Evolutionary conservation across 352 stramenopile genomes (phyloP).

Genomic region (Elongisporangium prolatum): DNA sequence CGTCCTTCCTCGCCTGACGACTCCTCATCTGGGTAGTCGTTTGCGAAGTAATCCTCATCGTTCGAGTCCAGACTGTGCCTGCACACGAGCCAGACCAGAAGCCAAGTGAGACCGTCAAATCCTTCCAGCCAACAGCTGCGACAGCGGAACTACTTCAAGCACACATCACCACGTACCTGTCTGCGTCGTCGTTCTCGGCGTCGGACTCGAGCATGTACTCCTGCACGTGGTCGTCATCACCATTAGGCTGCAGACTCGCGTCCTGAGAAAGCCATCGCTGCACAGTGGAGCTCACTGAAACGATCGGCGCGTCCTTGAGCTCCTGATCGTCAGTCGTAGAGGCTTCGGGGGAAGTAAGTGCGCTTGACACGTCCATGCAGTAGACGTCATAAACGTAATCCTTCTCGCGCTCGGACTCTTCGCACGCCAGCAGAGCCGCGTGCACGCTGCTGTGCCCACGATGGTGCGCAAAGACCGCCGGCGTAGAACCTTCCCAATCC

Average conservation of each 20-base stretch:
- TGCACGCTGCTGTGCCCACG: conserved; percentile 54
- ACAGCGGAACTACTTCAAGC: conserved; percentile 29
- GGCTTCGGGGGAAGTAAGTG: conserved; percentile 1
- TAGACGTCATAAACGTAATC: conserved; percentile 86
- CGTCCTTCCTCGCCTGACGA: conserved; percentile 35
- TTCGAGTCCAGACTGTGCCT: conserved; percentile 82
- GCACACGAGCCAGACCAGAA: conserved; percentile 14
- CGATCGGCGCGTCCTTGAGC: conserved; percentile 29
- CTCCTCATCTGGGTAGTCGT: conserved; percentile 85
- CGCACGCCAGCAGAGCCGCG: conserved; percentile 60
- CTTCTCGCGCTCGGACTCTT: conserved; percentile 71
- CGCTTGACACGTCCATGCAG: conserved; percentile 58
- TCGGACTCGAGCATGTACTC: conserved; percentile 81
- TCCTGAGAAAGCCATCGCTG: conserved; percentile 77
- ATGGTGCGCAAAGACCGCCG: conserved; percentile 52
- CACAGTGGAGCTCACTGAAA: conserved; percentile 73
- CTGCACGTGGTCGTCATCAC: conserved; percentile 47
- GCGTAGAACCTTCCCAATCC: conserved; percentile 57
- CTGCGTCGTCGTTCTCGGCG: conserved; percentile 51
- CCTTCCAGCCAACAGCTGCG: conserved; percentile 13
- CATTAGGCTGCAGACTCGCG: conserved; percentile 17
- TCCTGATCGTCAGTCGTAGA: conserved; percentile 9
- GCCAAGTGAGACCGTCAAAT: conserved; percentile 3
- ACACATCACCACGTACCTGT: conserved; percentile 56
- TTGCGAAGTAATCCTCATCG: conserved; percentile 69